A percentile compares a stretch with the other conserved stretches of the same genome.
phyloP scores from a whole-genome alignment of 345 rosid genomes.

The Noccaea caerulescens region DNA sequence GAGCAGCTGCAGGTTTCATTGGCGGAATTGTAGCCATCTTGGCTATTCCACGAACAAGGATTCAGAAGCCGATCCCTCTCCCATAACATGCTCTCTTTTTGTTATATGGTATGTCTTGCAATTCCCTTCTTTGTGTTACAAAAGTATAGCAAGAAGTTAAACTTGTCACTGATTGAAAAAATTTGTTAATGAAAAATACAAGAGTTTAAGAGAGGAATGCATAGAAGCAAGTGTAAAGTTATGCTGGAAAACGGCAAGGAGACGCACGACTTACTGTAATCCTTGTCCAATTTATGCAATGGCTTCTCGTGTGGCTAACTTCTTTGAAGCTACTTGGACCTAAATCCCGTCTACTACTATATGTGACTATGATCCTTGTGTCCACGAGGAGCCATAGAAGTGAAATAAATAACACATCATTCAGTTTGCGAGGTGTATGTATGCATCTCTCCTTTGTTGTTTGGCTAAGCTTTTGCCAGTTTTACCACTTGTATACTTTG shows the following conservation, averaged over 20 bases:
- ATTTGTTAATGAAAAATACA: constrained; percentile 18
- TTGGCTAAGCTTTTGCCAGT: neutral
- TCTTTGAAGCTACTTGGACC: constrained; percentile 34
- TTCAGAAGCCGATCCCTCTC: constrained; percentile 60
- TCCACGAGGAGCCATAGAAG: constrained; percentile 27
- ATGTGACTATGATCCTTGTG: constrained; percentile 31
- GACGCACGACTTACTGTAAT: constrained; percentile 31
- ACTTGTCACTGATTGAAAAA: constrained; percentile 3
- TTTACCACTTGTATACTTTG: constrained; percentile 1
- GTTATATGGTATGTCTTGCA: constrained; percentile 16
- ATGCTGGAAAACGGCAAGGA: constrained; percentile 32
- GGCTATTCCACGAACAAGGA: constrained; percentile 77
- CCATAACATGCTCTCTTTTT: constrained; percentile 55
- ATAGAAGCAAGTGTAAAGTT: constrained; percentile 13
- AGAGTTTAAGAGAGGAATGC: constrained; percentile 21
- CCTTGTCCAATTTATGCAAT: constrained; percentile 32
- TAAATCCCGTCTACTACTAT: constrained; percentile 14
- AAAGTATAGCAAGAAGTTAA: constrained; percentile 13
- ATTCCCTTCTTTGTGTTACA: neutral
- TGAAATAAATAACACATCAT: constrained; percentile 27
- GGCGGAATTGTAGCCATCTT: constrained; percentile 79
- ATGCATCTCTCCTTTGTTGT: constrained; percentile 31
- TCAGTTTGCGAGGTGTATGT: constrained; percentile 34
- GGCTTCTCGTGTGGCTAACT: constrained; percentile 39
- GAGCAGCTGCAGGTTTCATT: constrained; percentile 63